Conservation (phyloP, 371 early-diverging fungal genomes). For the Saksenaea vasiformis region DNA sequence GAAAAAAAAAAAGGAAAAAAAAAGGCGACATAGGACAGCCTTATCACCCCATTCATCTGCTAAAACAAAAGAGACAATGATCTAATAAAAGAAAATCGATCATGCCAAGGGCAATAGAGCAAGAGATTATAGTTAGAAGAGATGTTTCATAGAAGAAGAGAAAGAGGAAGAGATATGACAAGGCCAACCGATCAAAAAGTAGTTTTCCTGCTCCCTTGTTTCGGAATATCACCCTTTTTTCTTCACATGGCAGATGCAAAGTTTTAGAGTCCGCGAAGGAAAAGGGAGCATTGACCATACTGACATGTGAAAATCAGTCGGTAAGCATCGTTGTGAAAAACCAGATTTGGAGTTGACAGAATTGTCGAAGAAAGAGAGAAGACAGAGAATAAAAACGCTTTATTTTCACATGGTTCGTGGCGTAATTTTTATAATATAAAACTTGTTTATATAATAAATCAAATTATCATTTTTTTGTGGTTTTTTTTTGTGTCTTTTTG, state of each 20-base stretch:
- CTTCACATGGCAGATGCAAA: conserved; percentile 4
- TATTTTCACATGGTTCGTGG: neutral
- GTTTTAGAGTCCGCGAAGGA: neutral
- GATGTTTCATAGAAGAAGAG: neutral
- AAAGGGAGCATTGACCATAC: conserved; percentile 2
- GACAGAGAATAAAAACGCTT: neutral
- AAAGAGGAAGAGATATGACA: neutral
- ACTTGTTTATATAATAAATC: neutral
- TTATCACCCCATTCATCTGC: conserved; percentile 2
- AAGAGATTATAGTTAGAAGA: neutral
- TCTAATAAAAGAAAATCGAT: neutral
- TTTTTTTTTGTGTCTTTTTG: neutral
- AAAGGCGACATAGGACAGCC: neutral
- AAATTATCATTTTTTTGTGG: neutral
- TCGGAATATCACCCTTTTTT: conserved; percentile 5
- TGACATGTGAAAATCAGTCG: conserved; percentile 5
- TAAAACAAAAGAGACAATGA: neutral
- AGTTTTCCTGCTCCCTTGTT: neutral
- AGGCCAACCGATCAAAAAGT: neutral
- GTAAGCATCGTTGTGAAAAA: neutral
- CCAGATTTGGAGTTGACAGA: conserved; percentile 4
- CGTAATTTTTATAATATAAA: neutral
- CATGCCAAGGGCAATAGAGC: neutral
- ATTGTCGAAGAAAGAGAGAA: neutral
- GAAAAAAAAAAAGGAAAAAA: neutral